Base-by-base conservation (phyloP, 2,329 filamentous ascomycete species). In the Fusarium transvaalense region DNA sequence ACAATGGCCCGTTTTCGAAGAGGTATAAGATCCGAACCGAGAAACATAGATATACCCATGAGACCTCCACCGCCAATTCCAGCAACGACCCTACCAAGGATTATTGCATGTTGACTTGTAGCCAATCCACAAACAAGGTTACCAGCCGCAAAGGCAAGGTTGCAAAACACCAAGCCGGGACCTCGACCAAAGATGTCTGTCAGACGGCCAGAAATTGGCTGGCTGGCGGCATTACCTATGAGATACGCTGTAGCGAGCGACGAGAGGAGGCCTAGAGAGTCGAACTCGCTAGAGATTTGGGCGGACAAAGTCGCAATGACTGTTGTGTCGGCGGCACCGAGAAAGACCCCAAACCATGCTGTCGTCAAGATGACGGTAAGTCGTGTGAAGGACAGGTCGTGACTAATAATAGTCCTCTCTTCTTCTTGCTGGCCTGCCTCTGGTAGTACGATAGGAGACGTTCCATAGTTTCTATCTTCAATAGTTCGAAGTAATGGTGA, bases 211-310 rank as follows among this genome's bases (percentile, higher is more conserved):
- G 89, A 91, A 6, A 96, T 95, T 91, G 72, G 60, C 12, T 63
- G 60, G 14, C 60, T 60, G 3, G 23, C 87, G 89, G 92, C 90
- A 76, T 93, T 95, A 57, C 92, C 90, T 67, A 96, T 92, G 5
- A 95, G 84, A 75, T 95, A 96, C 13, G 91, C 89, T 0, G 91
- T 90, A 0, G 91, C 92, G 5, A 96, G 87, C 92, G 92, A 96
- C 1, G 92, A 93, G 39, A 96, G 84, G 2, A 94, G 83, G 7
- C 88, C 89, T 19, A 95, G 85, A 2, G 91, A 94, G 61, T 89
- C 83, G 80, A 96, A 95, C 31, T 89, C 89, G 71, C 87, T 90
- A n/a, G 91, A 91, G 63, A 97, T 95, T 3, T 92, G 91, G 0
- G 86, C 90, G 0, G 91, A 89, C 1, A 96, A 83, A 0, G 92